These are phyloP conservation scores for Leishmania major DNA, from an alignment of 208 protist genomes.

Conservation along the genomic window DNA sequence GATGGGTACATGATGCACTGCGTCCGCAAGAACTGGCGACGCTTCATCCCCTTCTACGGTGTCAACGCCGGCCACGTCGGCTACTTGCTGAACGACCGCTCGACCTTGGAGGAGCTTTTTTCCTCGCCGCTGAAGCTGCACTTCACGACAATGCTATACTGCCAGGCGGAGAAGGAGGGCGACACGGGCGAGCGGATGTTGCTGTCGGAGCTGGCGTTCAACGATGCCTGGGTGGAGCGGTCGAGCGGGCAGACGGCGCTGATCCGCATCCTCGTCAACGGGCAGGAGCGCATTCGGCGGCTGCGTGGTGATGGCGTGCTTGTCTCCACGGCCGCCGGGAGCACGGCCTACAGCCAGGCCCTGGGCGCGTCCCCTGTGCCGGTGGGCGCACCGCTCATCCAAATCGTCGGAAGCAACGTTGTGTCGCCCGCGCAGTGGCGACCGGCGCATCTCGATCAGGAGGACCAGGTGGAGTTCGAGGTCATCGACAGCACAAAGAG, in stretches of 20 bases:
- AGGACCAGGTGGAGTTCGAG: slow-evolving; percentile 90
- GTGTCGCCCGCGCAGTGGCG: slow-evolving; percentile 89
- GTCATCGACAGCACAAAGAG: slow-evolving; percentile 84
- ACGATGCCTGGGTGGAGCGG: slow-evolving; percentile 92
- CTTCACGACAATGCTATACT: slow-evolving; percentile 89
- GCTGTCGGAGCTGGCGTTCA: slow-evolving; percentile 88
- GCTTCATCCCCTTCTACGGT: slow-evolving; percentile 92
- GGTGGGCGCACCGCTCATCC: slow-evolving; percentile 85
- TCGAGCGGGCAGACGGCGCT: slow-evolving; percentile 88
- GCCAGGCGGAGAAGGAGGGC: slow-evolving; percentile 78
- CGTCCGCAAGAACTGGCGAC: slow-evolving; percentile 89
- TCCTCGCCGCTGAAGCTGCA: slow-evolving; percentile 85
- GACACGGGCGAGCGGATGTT: slow-evolving; percentile 65
- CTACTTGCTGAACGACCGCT: slow-evolving; percentile 85
- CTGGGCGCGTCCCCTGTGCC: slow-evolving; percentile 89
- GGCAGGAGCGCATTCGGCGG: slow-evolving; percentile 79
- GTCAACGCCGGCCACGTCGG: slow-evolving; percentile 91
- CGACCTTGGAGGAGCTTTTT: slow-evolving; percentile 84
- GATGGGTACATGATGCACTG: slow-evolving; percentile 95
- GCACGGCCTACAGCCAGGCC: slow-evolving; percentile 88
- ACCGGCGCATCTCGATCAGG: slow-evolving; percentile 85
- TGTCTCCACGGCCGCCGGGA: slow-evolving; percentile 86
- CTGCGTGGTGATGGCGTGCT: slow-evolving; percentile 89
- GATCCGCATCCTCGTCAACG: slow-evolving; percentile 90
- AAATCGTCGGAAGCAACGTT: slow-evolving; percentile 91